phyloP scores from a whole-genome alignment of 345 rosid species.

The Aethionema arabicum region DNA sequence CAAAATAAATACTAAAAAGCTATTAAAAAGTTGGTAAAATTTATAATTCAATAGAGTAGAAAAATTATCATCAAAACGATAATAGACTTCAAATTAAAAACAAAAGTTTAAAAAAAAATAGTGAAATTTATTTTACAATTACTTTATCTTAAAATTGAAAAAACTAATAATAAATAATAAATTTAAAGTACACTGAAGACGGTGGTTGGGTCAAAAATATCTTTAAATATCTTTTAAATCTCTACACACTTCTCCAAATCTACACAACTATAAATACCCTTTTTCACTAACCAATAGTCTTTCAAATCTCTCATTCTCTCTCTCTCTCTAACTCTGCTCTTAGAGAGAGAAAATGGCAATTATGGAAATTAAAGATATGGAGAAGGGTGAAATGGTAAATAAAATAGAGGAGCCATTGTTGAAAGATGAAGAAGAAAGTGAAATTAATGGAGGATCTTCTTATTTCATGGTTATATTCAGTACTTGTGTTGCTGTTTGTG shows the following conservation, averaged over 20 bases:
- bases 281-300: slow-evolving; percentile 1
- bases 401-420: slow-evolving; percentile 41
- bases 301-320: slow-evolving; percentile 27
- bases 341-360: slow-evolving; percentile 42
- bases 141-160: too few relatives aligned
- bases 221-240: slow-evolving; percentile 25
- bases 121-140: too few relatives aligned
- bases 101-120: too few relatives aligned
- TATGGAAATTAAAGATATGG: slow-evolving; percentile 46
- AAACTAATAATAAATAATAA: too few relatives aligned
- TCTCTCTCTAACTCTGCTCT: not conserved
- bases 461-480: slow-evolving; percentile 62
- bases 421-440: slow-evolving; percentile 32
- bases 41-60: too few relatives aligned
- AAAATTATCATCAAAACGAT: too few relatives aligned
- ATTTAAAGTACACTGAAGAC: too few relatives aligned
- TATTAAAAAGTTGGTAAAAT: too few relatives aligned
- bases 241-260: slow-evolving; percentile 2
- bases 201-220: too few relatives aligned
- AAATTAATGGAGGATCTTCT: slow-evolving; percentile 39
- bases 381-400: slow-evolving; percentile 42
- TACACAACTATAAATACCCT: slow-evolving; percentile 33
- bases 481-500: slow-evolving; percentile 84
- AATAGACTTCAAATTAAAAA: too few relatives aligned
- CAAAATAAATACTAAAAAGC: too few relatives aligned